Base-by-base conservation (phyloP, 495 filamentous ascomycete species). In the Achaetomiella virescens region DNA sequence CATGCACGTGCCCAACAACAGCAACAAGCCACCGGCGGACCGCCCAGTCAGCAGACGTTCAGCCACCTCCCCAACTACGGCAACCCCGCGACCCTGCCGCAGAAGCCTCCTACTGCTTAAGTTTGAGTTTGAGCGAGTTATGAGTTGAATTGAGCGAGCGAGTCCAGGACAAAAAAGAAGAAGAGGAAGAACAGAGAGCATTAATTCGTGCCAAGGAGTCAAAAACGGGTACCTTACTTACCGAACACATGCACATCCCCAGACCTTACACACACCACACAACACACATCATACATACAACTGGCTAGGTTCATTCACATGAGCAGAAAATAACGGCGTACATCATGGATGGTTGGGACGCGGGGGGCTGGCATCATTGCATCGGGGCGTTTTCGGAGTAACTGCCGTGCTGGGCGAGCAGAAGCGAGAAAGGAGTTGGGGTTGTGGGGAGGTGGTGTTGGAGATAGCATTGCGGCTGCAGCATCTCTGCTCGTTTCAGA, bases 11-110 rank as follows among this genome's bases (percentile, higher is more conserved):
- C 62, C 66, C 8, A 4, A 4, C 4, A 9, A 5, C 27, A 31
- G 9, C 27, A 74, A 64, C 54, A 71, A 72, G 47, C 43, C 63
- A 24, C 63, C 63, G n/a, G n/a, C 35, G 66, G 69, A 24, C 66
- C 70, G 9, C 64, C 61, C 14, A 66, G 66, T 11, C 64, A 64
- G 9, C 75, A 74, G 59, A 53, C 62, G 0, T 78, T 70, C 47
- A 68, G 69, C 57, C 78, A 80, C 61, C 71, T 81, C 48, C 74
- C 78, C 37, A 76, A 73, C 46, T 82, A 78, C 63, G 79, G 79
- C 46, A 81, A 81, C 58, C 74, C 77, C 29, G 78, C 78, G 18
- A 75, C 76, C 31, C 66, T 82, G 52, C 79, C 79, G 54, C 78
- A 80, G 60, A 82, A 82, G 64, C 79, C 79, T 57, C 72, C 77